Evolutionary conservation across 352 stramenopile genomes (phyloP).

Genomic region (Blastocystis sp.): DNA sequence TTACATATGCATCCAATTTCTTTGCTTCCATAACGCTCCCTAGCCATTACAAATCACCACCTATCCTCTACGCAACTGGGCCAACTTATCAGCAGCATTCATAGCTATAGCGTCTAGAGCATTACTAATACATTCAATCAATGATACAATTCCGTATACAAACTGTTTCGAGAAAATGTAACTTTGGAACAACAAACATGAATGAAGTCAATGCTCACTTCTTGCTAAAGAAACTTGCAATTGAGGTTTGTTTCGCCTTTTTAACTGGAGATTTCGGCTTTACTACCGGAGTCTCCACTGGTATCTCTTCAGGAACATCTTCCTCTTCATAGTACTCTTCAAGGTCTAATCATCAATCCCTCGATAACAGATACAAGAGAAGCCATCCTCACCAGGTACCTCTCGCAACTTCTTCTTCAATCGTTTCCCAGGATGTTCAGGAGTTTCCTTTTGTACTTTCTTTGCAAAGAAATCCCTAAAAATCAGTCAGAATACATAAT

Average conservation of each 20-base stretch:
- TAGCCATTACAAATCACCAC: background rate
- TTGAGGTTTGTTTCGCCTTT: constrained; percentile 20
- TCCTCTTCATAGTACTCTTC: constrained; percentile 37
- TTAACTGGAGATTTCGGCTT: constrained; percentile 6
- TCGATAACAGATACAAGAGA: background rate
- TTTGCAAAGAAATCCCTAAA: background rate
- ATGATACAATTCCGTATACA: background rate
- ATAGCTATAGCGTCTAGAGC: constrained; percentile 5
- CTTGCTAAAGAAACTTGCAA: constrained; percentile 56
- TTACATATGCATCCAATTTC: constrained; percentile 79
- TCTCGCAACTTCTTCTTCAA: background rate
- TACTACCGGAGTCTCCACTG: background rate
- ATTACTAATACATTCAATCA: background rate
- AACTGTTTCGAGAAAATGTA: background rate
- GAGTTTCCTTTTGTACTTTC: background rate
- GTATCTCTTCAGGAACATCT: background rate
- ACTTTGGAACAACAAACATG: background rate
- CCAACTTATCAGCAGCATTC: constrained; percentile 27
- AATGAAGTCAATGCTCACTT: background rate
- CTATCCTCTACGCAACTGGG: background rate
- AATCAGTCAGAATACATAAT: background rate
- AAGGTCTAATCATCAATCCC: background rate
- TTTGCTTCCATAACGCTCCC: constrained; percentile 49
- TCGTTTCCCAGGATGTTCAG: background rate
- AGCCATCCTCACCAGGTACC: background rate